phyloP scores from a whole-genome alignment of 345 rosid species.

The Moringa oleifera region DNA sequence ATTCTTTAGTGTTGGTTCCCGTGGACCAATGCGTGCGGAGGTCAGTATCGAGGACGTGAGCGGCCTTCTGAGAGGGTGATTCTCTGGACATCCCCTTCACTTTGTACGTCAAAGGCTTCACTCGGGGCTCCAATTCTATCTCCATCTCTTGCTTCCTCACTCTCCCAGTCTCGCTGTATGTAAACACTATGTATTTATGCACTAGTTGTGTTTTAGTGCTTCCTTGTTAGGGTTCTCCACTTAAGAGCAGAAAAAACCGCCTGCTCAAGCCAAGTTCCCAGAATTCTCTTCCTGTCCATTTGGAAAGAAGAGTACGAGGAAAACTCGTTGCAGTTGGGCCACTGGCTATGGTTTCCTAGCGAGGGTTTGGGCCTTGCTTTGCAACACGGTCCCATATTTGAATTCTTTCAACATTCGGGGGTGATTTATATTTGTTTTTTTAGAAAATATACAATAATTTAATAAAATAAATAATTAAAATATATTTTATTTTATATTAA shows the following conservation, averaged over 20 bases:
- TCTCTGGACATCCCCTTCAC: slow-evolving; percentile 76
- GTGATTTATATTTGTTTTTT: too few species aligned
- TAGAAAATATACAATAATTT: too few species aligned
- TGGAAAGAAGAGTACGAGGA: neutral
- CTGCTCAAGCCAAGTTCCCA: neutral
- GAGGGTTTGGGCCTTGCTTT: too few species aligned
- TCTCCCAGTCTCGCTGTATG: neutral
- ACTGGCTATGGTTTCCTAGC: too few species aligned
- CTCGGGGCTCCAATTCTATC: slow-evolving; percentile 68
- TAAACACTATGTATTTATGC: too few species aligned
- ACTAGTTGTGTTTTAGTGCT: too few species aligned
- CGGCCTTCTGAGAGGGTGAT: slow-evolving; percentile 70
- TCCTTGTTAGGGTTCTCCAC: neutral
- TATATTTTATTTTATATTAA: too few species aligned
- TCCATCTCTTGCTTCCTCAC: slow-evolving; percentile 36
- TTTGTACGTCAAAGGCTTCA: slow-evolving; percentile 59
- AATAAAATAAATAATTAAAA: too few species aligned
- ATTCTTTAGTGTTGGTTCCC: slow-evolving; percentile 79
- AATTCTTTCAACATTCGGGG: too few species aligned
- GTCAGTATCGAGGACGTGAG: slow-evolving; percentile 69
- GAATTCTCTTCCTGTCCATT: neutral
- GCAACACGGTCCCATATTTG: too few species aligned
- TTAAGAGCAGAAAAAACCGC: neutral
- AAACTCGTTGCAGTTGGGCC: neutral
- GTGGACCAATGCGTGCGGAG: slow-evolving; percentile 89